These are phyloP conservation scores for Elsinoe australis DNA, from an alignment of 2,329 filamentous ascomycete genomes.

Conservation along the genomic window DNA sequence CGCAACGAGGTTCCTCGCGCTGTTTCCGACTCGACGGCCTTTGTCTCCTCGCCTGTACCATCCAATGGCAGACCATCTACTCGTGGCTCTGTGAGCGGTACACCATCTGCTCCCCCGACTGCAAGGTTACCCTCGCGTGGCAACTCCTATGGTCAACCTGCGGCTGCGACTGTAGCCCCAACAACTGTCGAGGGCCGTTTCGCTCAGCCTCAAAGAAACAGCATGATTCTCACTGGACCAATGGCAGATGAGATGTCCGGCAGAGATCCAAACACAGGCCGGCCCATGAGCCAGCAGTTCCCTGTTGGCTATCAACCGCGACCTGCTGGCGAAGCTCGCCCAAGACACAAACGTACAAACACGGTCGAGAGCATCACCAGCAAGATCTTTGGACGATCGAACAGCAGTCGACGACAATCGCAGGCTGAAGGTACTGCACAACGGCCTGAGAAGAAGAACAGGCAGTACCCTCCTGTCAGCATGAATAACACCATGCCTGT, in stretches of 20 bases:
- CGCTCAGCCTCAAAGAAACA: slow-evolving; percentile 62
- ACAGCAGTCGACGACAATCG: slow-evolving; percentile 27
- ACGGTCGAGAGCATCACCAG: slow-evolving; percentile 57
- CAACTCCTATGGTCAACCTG: slow-evolving; percentile 77
- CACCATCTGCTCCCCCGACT: slow-evolving; percentile 33
- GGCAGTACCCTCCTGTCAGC: slow-evolving; percentile 81
- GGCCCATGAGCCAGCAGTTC: slow-evolving; percentile 49
- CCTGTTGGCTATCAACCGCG: slow-evolving; percentile 50
- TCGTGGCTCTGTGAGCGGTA: slow-evolving; percentile 59
- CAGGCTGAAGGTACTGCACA: slow-evolving; percentile 23
- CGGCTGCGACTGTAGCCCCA: slow-evolving; percentile 75
- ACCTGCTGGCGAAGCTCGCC: slow-evolving; percentile 32
- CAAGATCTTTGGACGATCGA: slow-evolving; percentile 70
- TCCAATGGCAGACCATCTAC: slow-evolving; percentile 60
- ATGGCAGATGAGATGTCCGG: slow-evolving; percentile 49
- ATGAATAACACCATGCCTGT: slow-evolving; percentile 67
- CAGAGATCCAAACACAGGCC: slow-evolving; percentile 48
- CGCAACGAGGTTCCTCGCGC: slow-evolving; percentile 43
- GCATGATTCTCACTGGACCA: slow-evolving; percentile 62
- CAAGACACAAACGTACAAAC: slow-evolving; percentile 55
- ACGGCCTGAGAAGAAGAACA: slow-evolving; percentile 51
- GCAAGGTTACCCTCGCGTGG: slow-evolving; percentile 62
- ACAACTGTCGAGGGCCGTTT: slow-evolving; percentile 87
- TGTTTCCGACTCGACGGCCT: slow-evolving; percentile 41
- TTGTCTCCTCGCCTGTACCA: slow-evolving; percentile 36